Percentiles rank a stretch among this genome's conserved stretches.
These are phyloP conservation scores for Globisporangium perplexum DNA, from an alignment of 352 stramenopile species.

Conservation along the genomic window DNA sequence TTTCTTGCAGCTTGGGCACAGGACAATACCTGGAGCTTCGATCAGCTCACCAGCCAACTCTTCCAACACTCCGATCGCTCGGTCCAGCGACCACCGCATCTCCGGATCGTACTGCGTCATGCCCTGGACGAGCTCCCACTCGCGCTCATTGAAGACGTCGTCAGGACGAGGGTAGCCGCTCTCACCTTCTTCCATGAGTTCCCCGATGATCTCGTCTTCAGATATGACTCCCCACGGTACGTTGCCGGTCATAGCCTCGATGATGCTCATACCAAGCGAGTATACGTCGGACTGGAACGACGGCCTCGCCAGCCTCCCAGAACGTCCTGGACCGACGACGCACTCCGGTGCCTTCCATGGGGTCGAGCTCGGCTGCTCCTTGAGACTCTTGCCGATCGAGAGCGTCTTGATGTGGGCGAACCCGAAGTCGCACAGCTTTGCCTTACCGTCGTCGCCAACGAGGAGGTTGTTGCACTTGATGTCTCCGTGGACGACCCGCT, in stretches of 20 bases:
- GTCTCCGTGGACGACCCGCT: constrained; percentile 74
- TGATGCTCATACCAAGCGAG: constrained; percentile 12
- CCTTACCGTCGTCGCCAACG: constrained; percentile 18
- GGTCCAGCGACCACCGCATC: neutral
- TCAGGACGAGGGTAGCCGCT: neutral
- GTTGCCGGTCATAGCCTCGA: constrained; percentile 29
- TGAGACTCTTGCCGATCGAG: neutral
- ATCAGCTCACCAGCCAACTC: neutral
- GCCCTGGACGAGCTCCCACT: constrained; percentile 3
- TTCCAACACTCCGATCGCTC: neutral
- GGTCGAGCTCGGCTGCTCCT: constrained; percentile 4
- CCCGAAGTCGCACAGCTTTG: constrained; percentile 22
- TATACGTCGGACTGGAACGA: constrained; percentile 21
- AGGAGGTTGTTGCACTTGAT: constrained; percentile 52
- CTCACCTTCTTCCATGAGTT: constrained; percentile 9
- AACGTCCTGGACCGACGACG: neutral
- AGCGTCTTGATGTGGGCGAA: constrained; percentile 12
- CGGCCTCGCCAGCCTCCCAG: neutral
- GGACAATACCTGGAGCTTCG: no score
- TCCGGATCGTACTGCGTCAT: neutral
- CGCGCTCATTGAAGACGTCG: constrained; percentile 1
- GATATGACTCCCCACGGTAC: constrained; percentile 43
- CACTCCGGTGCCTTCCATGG: constrained; percentile 22
- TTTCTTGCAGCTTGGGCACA: neutral
- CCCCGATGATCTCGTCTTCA: constrained; percentile 8